Conservation (phyloP, 345 rosid genomes). For the Citrus cavaleriei region DNA sequence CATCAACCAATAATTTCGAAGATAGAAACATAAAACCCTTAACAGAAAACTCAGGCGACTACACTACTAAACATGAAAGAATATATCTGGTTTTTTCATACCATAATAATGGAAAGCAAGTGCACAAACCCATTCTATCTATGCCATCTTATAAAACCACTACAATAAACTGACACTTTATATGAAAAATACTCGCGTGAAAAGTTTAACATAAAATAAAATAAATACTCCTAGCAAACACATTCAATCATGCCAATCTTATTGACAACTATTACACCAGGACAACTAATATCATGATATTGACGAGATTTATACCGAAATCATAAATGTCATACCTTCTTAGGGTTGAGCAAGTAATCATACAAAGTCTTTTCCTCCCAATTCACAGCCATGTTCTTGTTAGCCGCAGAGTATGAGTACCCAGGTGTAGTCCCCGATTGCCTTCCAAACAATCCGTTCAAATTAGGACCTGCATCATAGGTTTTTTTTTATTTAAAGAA, state of each 20-base stretch:
- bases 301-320: not conserved
- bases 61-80: not conserved
- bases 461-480: conserved; percentile 63
- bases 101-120: not conserved
- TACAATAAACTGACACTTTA: not conserved
- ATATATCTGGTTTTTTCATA: not conserved
- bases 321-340: conserved; percentile 44
- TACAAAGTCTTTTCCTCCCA: conserved; percentile 89
- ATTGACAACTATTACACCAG: no score
- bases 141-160: not conserved
- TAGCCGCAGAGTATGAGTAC: conserved; percentile 86
- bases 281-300: not conserved
- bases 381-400: conserved; percentile 78
- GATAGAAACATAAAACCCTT: not conserved
- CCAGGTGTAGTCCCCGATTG: conserved; percentile 73
- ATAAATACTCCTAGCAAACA: not conserved
- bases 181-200: no score
- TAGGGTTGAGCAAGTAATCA: conserved; percentile 85
- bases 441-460: conserved; percentile 87
- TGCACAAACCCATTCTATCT: not conserved
- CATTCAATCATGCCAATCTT: not conserved
- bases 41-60: not conserved
- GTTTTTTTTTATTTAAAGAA: not conserved
- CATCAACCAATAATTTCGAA: not conserved
- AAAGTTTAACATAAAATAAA: not conserved